Conservation (phyloP, 257 asterid species). For the Capsicum pubescens region DNA sequence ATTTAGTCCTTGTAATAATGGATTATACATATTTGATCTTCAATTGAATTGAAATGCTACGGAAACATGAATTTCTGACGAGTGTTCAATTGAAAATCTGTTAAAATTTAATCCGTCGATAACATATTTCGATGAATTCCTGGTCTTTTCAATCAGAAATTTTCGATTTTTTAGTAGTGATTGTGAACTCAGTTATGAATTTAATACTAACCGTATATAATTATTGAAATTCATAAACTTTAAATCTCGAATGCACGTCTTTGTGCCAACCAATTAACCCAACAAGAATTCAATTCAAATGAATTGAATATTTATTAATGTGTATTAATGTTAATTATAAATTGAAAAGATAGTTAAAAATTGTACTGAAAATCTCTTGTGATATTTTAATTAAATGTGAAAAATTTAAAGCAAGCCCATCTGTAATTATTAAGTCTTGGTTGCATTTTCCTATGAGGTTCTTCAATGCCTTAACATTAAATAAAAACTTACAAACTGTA, state of each 20-base stretch:
- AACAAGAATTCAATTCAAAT: conserved; percentile 27
- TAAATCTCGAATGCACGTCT: background rate
- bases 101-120: background rate
- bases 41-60: no score
- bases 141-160: background rate
- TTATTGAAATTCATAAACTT: background rate
- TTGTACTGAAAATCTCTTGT: background rate
- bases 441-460: conserved; percentile 43
- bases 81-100: rapidly evolving
- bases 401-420: conserved; percentile 25
- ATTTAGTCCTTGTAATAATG: no score
- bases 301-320: background rate
- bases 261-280: conserved; percentile 37
- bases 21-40: no score
- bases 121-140: background rate
- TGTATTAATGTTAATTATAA: background rate
- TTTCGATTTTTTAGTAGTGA: background rate
- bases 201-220: no score
- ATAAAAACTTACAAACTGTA: conserved; percentile 6
- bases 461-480: conserved; percentile 33
- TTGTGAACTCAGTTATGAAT: background rate
- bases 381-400: conserved; percentile 33
- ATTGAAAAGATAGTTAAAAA: background rate
- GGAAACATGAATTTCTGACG: background rate
- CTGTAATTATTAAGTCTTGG: conserved; percentile 28